Evolutionary conservation across 2,329 filamentous ascomycete genomes (phyloP), one percentile per base, ranked within the genome.

Genomic region (Penicillium sp.): DNA sequence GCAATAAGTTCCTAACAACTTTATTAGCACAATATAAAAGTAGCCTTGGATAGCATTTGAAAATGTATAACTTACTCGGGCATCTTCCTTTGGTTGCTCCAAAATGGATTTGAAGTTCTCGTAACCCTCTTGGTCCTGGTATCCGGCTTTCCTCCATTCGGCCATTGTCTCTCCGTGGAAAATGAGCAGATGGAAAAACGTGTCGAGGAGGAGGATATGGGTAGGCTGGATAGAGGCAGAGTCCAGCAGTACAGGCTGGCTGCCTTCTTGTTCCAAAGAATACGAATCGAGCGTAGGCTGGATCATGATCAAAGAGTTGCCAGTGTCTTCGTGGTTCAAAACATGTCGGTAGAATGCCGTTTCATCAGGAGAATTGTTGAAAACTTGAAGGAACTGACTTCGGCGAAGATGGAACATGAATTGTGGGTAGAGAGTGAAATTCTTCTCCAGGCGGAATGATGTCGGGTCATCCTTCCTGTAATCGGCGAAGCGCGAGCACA

Each of bases 381-480:
- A 99, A 57, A 99, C 92, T 70, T 99, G 94, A 62, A 99, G 76
- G 80, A 99, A 99, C 74, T 97, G 94, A 75, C 91, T 96, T 74
- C 94, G 86, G 65, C 94, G 89, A 60, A 99, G 83, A 74, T 99
- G 94, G 81, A 99, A 99, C 94, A 99, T 99, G 77, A 99, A 99
- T 72, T 99, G 94, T 24, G 94, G 94, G 70, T 99, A 99, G 16
- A 99, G 82, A 0, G 93, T 97, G 70, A 99, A 99, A 79, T 99
- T 99, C 84, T 97, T 97, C 75, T 99, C 94, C 61, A 96, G 77
- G 35, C 91, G 85, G 84, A 99, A 99, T 0, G 93, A 97, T 5
- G 93, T 95, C 14, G 94, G 91, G 66, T 99, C 94, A 70, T 99
- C 94, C 76, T 99, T 99, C 61, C 94, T 84, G 72, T 99, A 99